phyloP scores from a whole-genome alignment of 768 basidiomycete species.

The Lactarius quietus region DNA sequence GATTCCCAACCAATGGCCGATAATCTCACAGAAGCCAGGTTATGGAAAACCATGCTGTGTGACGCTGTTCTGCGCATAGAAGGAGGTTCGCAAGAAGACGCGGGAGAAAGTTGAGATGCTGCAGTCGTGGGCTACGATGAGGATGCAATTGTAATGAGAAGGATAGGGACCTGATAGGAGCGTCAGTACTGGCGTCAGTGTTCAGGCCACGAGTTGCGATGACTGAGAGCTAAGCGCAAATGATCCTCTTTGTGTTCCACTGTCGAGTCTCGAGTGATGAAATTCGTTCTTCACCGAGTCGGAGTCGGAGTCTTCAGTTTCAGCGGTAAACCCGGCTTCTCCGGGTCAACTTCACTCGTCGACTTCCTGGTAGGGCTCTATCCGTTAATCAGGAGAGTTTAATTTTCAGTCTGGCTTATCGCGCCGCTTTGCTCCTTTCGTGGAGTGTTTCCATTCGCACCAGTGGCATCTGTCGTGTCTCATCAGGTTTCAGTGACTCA shows the following conservation, averaged over 20 bases:
- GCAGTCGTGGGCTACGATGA: slow-evolving; percentile 36
- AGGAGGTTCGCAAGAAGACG: slow-evolving; percentile 52
- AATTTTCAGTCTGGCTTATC: too few relatives aligned
- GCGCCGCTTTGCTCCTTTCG: too few relatives aligned
- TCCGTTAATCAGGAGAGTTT: too few relatives aligned
- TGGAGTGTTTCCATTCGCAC: background rate
- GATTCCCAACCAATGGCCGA: background rate
- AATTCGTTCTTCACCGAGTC: slow-evolving; percentile 12
- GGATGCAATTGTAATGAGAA: background rate
- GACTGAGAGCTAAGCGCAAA: slow-evolving; percentile 63
- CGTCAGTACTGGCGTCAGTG: too few relatives aligned
- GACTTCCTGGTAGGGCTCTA: too few relatives aligned
- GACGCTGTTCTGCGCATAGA: slow-evolving; percentile 15
- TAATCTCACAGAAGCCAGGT: background rate
- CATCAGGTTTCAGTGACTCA: background rate
- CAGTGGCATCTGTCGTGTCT: background rate
- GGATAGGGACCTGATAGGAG: too few relatives aligned
- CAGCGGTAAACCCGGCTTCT: slow-evolving; percentile 43
- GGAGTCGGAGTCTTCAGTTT: too few relatives aligned
- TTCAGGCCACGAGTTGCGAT: slow-evolving; percentile 28
- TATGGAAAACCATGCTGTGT: background rate
- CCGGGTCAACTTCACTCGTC: too few relatives aligned
- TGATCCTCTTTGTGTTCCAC: slow-evolving; percentile 39
- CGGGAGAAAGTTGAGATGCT: slow-evolving; percentile 56
- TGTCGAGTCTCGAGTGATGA: too few relatives aligned